Evolutionary conservation across 1,284 basidiomycete genomes (phyloP).

Genomic region (Trametes sp.): DNA sequence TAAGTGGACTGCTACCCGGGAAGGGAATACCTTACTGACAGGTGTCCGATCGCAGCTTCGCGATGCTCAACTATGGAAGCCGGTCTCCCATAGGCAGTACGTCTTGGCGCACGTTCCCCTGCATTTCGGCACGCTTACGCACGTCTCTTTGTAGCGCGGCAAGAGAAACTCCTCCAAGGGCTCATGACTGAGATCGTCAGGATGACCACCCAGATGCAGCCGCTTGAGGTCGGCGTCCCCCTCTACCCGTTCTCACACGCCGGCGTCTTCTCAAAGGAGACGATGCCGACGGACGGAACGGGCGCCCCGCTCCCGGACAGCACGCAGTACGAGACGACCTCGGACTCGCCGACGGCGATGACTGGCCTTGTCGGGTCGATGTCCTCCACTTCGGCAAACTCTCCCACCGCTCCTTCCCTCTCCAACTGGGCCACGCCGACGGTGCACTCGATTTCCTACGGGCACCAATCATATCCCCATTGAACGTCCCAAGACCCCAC

Average conservation of each 20-base stretch:
- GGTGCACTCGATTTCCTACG: slow-evolving; percentile 21
- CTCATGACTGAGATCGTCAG: slow-evolving; percentile 85
- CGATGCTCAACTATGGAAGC: slow-evolving; percentile 80
- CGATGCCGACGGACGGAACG: slow-evolving; percentile 33
- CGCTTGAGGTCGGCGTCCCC: slow-evolving; percentile 78
- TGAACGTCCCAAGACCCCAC: not conserved
- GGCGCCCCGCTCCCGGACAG: slow-evolving; percentile 44
- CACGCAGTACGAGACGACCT: slow-evolving; percentile 38
- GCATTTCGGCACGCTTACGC: slow-evolving; percentile 22
- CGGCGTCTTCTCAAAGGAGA: slow-evolving; percentile 58
- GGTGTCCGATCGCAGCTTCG: slow-evolving; percentile 56
- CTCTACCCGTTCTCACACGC: slow-evolving; percentile 80
- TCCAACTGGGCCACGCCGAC: slow-evolving; percentile 30
- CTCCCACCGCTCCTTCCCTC: slow-evolving; percentile 16
- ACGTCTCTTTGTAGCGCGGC: slow-evolving; percentile 59
- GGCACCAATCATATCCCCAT: slow-evolving; percentile 20
- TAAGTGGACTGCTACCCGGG: slow-evolving; percentile 39
- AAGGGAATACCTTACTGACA: slow-evolving; percentile 14
- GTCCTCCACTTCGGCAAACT: slow-evolving; percentile 18
- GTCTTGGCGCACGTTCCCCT: slow-evolving; percentile 38
- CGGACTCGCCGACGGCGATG: slow-evolving; percentile 26
- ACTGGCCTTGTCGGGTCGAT: slow-evolving; percentile 22
- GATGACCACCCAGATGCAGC: slow-evolving; percentile 78
- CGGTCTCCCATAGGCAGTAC: slow-evolving; percentile 84
- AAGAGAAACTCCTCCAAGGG: slow-evolving; percentile 81